Percentiles rank a stretch among this genome's conserved stretches.
Conservation (phyloP, 2,329 filamentous ascomycete species). For the Monosporascus sp. region DNA sequence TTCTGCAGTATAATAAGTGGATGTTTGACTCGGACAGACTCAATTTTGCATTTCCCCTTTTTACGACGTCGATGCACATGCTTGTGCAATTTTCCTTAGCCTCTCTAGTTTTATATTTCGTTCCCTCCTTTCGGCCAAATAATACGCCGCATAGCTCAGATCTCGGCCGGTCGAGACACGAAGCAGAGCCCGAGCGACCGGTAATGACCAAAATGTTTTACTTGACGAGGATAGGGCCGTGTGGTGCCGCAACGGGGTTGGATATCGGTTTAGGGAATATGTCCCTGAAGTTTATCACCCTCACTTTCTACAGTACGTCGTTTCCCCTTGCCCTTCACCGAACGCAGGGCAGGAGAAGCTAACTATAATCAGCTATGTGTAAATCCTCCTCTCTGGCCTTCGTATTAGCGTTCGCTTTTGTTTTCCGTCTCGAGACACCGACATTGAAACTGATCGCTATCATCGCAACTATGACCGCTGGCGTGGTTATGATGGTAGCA, state of each 20-base stretch:
- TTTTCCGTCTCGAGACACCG: slow-evolving; percentile 84
- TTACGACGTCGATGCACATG: slow-evolving; percentile 95
- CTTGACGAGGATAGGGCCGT: slow-evolving; percentile 83
- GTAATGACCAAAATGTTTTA: slow-evolving; percentile 89
- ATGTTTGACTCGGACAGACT: slow-evolving; percentile 87
- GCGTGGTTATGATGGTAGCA: slow-evolving; percentile 97
- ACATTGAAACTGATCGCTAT: slow-evolving; percentile 82
- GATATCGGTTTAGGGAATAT: slow-evolving; percentile 97
- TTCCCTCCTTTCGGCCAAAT: slow-evolving; percentile 75
- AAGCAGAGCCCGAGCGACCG: slow-evolving; percentile 49
- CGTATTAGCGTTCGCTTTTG: slow-evolving; percentile 88
- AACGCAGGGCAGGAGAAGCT: slow-evolving; percentile 13
- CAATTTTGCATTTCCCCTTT: slow-evolving; percentile 90
- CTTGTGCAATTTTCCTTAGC: slow-evolving; percentile 84
- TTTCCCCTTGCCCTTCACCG: not conserved
- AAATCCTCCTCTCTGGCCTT: slow-evolving; percentile 96
- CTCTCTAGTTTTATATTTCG: slow-evolving; percentile 69
- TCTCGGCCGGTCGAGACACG: slow-evolving; percentile 44
- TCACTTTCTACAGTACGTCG: slow-evolving; percentile 84
- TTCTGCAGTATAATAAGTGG: slow-evolving; percentile 93
- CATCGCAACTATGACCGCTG: slow-evolving; percentile 85
- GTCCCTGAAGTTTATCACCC: slow-evolving; percentile 89
- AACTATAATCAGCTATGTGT: slow-evolving; percentile 69
- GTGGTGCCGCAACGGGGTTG: slow-evolving; percentile 85
- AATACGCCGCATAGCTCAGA: slow-evolving; percentile 41